Evolutionary conservation across 2,329 filamentous ascomycete species (phyloP).

Genomic region (Claviceps sp.): DNA sequence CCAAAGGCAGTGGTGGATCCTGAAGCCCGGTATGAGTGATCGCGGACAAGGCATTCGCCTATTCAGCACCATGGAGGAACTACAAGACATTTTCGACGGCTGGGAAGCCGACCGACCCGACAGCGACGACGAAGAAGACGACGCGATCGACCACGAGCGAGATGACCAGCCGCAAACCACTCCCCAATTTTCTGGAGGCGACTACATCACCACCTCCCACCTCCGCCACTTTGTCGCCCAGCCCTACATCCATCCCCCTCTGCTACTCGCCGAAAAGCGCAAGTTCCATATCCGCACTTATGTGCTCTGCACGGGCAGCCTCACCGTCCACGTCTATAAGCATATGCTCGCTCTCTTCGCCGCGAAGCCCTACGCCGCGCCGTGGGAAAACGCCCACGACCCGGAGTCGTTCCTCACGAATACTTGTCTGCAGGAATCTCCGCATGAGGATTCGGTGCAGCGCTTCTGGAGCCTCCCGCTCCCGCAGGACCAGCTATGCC

Average conservation of each 20-base stretch:
- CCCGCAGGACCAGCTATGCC: conserved; percentile 37
- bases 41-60: conserved; percentile 84
- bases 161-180: background rate
- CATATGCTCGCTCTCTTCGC: conserved; percentile 93
- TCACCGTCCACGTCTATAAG: conserved; percentile 75
- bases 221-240: conserved; percentile 93
- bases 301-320: conserved; percentile 64
- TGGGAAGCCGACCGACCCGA: conserved; percentile 66
- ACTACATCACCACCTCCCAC: conserved; percentile 69
- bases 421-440: conserved; percentile 70
- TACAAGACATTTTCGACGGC: conserved; percentile 78
- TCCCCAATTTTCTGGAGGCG: conserved; percentile 16
- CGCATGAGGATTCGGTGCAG: conserved; percentile 49
- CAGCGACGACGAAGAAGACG: conserved; percentile 51
- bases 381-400: conserved; percentile 35
- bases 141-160: background rate
- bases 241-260: conserved; percentile 81
- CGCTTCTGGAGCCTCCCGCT: conserved; percentile 57
- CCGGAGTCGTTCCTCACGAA: conserved; percentile 81
- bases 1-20: conserved; percentile 81
- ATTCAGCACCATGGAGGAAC: conserved; percentile 71
- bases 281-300: conserved; percentile 97
- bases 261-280: conserved; percentile 53
- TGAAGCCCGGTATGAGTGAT: conserved; percentile 97
- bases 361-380: conserved; percentile 54